These are phyloP conservation scores for Asterella californica DNA, from an alignment of 225 moss, liverwort and hornwort species.

Conservation along the genomic window DNA sequence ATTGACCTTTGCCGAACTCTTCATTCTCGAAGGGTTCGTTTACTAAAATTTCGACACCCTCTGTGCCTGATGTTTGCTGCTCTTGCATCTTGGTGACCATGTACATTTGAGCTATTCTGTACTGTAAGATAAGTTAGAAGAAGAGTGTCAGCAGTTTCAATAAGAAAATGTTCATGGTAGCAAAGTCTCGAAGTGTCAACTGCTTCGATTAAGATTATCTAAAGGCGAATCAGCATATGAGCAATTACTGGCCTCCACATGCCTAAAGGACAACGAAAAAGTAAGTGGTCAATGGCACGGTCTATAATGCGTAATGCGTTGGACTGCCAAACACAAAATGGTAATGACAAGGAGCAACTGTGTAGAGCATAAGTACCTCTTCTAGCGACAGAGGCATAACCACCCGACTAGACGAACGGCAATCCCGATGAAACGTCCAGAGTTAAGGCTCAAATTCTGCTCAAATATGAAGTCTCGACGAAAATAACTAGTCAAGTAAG, in stretches of 20 bases:
- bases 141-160: background rate
- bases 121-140: constrained; percentile 48
- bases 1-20: constrained; percentile 79
- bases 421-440: background rate
- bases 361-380: constrained; percentile 50
- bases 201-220: background rate
- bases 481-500: background rate
- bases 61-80: constrained; percentile 74
- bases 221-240: background rate
- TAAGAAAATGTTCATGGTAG: background rate
- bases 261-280: background rate
- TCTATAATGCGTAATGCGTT: background rate
- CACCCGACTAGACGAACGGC: constrained; percentile 56
- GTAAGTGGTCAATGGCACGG: too few species aligned
- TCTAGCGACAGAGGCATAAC: constrained; percentile 84
- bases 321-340: too few species aligned
- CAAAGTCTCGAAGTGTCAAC: background rate
- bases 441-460: constrained; percentile 28
- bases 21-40: constrained; percentile 84
- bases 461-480: background rate
- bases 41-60: constrained; percentile 82
- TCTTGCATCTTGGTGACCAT: constrained; percentile 96
- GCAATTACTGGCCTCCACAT: background rate
- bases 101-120: constrained; percentile 90
- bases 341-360: background rate